Percentiles rank a stretch among this genome's conserved stretches.
Evolutionary conservation across 805 yeast genomes (phyloP).

Genomic region (Tetrapisispora fleetii): DNA sequence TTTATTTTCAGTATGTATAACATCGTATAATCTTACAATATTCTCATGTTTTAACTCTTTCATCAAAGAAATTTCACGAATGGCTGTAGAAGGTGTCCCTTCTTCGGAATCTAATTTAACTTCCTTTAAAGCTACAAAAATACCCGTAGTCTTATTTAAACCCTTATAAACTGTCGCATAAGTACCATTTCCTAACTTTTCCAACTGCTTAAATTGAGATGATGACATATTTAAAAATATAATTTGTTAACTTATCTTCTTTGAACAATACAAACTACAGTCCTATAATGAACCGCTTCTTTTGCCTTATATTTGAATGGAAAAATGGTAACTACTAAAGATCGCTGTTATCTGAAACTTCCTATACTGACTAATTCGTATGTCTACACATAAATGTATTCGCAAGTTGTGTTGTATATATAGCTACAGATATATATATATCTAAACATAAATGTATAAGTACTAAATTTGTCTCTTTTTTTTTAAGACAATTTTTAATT

Average conservation of each 20-base stretch:
- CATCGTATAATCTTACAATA: conserved; percentile 83
- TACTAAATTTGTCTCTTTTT: too few species aligned
- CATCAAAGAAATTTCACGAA: conserved; percentile 86
- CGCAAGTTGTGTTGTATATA: too few species aligned
- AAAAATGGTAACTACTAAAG: too few species aligned
- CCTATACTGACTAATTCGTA: too few species aligned
- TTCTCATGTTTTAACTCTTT: conserved; percentile 92
- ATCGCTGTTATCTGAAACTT: too few species aligned
- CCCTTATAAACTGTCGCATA: conserved; percentile 98
- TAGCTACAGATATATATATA: too few species aligned
- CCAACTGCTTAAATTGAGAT: conserved; percentile 30
- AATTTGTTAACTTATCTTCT: background rate
- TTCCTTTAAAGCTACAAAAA: conserved; percentile 93
- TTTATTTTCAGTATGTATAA: conserved; percentile 92
- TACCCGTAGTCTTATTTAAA: conserved; percentile 77
- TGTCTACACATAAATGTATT: too few species aligned
- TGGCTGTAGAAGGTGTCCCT: conserved; percentile 98
- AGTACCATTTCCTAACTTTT: conserved; percentile 50
- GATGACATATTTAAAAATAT: conserved; percentile 15
- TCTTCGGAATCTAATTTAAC: conserved; percentile 94
- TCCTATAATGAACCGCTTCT: too few species aligned
- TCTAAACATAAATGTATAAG: too few species aligned
- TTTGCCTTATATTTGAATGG: too few species aligned
- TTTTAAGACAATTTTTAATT: too few species aligned
- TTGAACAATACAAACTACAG: too few species aligned